Base-by-base conservation (phyloP, 78 protist genomes). In the Bigelowiella natans region DNA sequence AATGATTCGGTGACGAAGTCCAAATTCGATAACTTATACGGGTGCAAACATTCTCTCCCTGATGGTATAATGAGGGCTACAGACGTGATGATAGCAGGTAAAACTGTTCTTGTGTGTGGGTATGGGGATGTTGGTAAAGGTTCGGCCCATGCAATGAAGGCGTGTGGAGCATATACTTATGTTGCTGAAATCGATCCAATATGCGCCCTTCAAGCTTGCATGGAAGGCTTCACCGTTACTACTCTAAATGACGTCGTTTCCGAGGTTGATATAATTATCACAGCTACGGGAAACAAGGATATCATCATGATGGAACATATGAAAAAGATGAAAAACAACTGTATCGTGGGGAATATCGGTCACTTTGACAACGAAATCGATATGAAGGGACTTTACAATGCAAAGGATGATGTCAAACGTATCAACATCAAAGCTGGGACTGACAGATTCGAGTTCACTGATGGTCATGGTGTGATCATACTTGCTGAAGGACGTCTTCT, bases 111-210 rank as follows among this genome's bases (percentile, higher is more conserved):
- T 92, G 97, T 98, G 40, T 95, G 96, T 87, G 99, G 99, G 82
- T 98, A 92, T 89, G 99, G 99, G 26, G 99, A 98, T 85, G 99
- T 98, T 82, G 99, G 99, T 88, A 98, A 98, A 94, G 99, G 99
- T 36, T 98, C 95, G 82, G 99, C 98, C 51, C 91, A 37, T 39
- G 63, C 99, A 36, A 95, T 98, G 85, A 64, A 90, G 40, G 94
- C 87, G 28, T 39, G 88, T 63, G 99, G 99, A 26, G 97, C 99
- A 85, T 94, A 97, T 86, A 97, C 96, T 88, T 28, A 94, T 88
- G 95, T 98, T 88, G 95, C 99, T 34, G 99, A 98, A 94, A 96
- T 98, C 95, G 99, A 98, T 93, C 99, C 99, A 84, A 98, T 98
- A 95, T 96, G 97, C 94, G 99, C 99, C 2, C 96, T 98, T 83